These are phyloP conservation scores for Moesziomyces parantarcticus DNA, from an alignment of 1,284 basidiomycete genomes.

Conservation along the genomic window DNA sequence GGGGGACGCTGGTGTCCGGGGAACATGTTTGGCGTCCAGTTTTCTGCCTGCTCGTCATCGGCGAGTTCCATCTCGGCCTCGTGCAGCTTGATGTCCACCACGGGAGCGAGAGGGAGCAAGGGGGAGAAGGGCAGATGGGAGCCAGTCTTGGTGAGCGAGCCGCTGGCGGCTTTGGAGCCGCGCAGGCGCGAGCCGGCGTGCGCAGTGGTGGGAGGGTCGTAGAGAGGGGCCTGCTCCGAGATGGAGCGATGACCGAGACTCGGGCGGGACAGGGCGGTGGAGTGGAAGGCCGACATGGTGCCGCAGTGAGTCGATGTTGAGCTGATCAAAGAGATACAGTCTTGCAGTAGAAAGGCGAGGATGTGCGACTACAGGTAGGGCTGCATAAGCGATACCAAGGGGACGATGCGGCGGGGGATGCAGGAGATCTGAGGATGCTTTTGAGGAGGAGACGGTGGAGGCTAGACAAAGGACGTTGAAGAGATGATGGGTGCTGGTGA, in stretches of 20 bases:
- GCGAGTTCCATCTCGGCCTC: constrained; percentile 1
- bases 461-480: constrained; percentile 8
- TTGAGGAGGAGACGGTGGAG: not conserved
- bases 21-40: constrained; percentile 7
- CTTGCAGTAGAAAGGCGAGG: not conserved
- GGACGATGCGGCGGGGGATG: constrained; percentile 18
- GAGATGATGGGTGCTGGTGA: not conserved
- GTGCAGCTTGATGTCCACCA: constrained; percentile 6
- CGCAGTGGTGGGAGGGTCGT: constrained; percentile 17
- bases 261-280: constrained; percentile 22
- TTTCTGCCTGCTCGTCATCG: constrained; percentile 19
- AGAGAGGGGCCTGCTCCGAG: constrained; percentile 43
- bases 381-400: constrained; percentile 1
- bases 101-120: constrained; percentile 34
- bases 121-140: constrained; percentile 39
- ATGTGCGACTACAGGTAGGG: not conserved
- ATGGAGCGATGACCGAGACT: constrained; percentile 40
- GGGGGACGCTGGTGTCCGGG: not conserved
- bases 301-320: constrained; percentile 1
- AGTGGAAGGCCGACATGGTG: constrained; percentile 15
- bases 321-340: not conserved
- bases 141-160: constrained; percentile 17
- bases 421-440: constrained; percentile 11
- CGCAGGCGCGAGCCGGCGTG: constrained; percentile 33
- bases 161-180: constrained; percentile 28